Conservation (phyloP, 1,284 basidiomycete species). For the Rhodotorula sp. region DNA sequence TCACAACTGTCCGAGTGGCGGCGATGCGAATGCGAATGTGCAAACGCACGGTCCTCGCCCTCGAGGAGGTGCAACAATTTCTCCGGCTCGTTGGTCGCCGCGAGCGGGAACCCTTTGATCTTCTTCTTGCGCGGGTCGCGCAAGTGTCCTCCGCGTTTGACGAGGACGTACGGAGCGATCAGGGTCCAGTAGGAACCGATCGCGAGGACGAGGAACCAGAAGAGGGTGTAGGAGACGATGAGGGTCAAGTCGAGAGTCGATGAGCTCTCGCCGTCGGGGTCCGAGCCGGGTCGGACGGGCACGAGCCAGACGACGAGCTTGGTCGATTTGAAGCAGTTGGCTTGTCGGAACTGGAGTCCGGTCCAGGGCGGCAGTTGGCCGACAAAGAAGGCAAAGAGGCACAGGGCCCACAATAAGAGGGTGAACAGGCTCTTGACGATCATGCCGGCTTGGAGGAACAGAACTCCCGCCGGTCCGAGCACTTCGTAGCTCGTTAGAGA, state of each 20-base stretch:
- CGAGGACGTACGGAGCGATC: conserved; percentile 28
- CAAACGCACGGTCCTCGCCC: not conserved
- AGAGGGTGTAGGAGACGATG: conserved; percentile 19
- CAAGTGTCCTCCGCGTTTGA: conserved; percentile 22
- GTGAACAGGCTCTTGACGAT: conserved; percentile 31
- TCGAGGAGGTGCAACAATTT: not conserved
- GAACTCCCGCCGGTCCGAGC: conserved; percentile 23
- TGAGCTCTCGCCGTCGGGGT: not conserved
- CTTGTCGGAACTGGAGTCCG: conserved; percentile 30
- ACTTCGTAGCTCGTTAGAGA: conserved; percentile 30
- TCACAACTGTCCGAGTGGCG: not conserved
- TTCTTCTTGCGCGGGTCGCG: conserved; percentile 24
- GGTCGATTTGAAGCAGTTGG: conserved; percentile 24
- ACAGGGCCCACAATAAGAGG: conserved; percentile 23
- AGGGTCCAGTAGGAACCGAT: conserved; percentile 35
- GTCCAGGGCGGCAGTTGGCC: conserved; percentile 21
- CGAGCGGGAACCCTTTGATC: conserved; percentile 13
- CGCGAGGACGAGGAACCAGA: conserved; percentile 28
- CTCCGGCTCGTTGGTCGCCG: not conserved
- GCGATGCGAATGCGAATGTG: not conserved
- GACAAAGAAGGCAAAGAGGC: conserved; percentile 23
- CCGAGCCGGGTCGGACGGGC: conserved; percentile 5
- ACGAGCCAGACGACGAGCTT: conserved; percentile 29
- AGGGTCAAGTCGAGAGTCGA: not conserved
- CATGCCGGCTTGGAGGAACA: conserved; percentile 28